Conservation (phyloP, 441 rosid genomes). For the Geranium incanum region DNA sequence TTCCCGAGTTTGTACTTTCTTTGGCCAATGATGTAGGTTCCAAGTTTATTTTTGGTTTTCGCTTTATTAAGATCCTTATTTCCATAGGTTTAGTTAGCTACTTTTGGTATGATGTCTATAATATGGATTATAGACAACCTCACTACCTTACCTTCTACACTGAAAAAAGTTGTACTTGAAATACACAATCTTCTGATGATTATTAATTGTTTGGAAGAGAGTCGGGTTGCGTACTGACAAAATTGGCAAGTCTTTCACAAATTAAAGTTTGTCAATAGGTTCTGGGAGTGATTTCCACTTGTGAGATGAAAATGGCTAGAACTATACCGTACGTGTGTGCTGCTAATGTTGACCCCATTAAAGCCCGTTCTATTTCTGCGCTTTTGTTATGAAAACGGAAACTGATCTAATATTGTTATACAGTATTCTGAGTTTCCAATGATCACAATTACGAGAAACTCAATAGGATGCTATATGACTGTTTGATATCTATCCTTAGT, state of each 20-base stretch:
- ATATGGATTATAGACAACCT: not conserved
- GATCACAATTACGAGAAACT: not conserved
- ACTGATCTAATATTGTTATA: not conserved
- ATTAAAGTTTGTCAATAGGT: not conserved
- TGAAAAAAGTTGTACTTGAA: not conserved
- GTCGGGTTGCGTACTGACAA: not conserved
- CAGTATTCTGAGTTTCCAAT: not conserved
- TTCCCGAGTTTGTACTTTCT: constrained; percentile 80
- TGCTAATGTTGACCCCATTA: no score
- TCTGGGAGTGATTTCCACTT: not conserved
- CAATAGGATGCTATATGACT: not conserved
- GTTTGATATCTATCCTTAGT: not conserved
- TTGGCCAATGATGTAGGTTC: constrained; percentile 91
- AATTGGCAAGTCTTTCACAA: not conserved
- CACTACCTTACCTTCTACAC: not conserved
- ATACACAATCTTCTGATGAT: not conserved
- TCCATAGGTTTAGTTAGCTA: not conserved
- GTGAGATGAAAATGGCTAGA: not conserved
- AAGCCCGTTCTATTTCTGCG: no score
- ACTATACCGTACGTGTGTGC: not conserved
- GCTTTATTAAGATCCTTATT: not conserved
- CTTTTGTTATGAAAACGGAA: not conserved
- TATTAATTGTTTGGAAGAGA: not conserved
- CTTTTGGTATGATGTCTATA: not conserved
- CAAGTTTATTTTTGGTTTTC: constrained; percentile 11